A percentile compares a stretch with the other conserved stretches of the same genome.
These are phyloP conservation scores for Daldinia decipiens DNA, from an alignment of 495 filamentous ascomycete species.

Conservation along the genomic window DNA sequence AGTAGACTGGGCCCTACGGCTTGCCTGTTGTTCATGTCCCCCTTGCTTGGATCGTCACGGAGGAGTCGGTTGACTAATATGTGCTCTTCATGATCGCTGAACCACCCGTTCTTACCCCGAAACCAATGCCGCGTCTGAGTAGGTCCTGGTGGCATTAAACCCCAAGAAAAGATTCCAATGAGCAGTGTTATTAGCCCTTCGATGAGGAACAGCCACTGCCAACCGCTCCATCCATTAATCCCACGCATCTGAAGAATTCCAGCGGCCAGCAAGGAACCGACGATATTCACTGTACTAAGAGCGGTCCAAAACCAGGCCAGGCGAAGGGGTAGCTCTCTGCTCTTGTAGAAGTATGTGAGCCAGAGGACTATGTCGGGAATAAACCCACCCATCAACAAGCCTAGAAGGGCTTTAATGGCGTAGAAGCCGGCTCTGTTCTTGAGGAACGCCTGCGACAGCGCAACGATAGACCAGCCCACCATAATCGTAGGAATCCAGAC, in stretches of 20 bases:
- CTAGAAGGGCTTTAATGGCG: slow-evolving; percentile 57
- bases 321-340: slow-evolving; percentile 60
- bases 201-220: slow-evolving; percentile 65
- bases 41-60: slow-evolving; percentile 72
- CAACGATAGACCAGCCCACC: slow-evolving; percentile 55
- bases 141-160: slow-evolving; percentile 63
- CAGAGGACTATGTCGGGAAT: slow-evolving; percentile 64
- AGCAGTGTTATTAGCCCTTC: slow-evolving; percentile 64
- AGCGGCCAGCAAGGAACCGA: slow-evolving; percentile 61
- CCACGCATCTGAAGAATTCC: slow-evolving; percentile 64
- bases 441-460: slow-evolving; percentile 55
- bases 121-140: slow-evolving; percentile 65
- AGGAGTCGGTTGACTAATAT: slow-evolving; percentile 72
- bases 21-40: slow-evolving; percentile 70
- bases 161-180: slow-evolving; percentile 63
- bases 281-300: slow-evolving; percentile 56
- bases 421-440: slow-evolving; percentile 52
- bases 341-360: slow-evolving; percentile 65
- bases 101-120: slow-evolving; percentile 68
- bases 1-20: slow-evolving; percentile 58
- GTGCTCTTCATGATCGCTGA: slow-evolving; percentile 65
- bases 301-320: slow-evolving; percentile 64
- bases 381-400: slow-evolving; percentile 61
- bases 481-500: slow-evolving; percentile 61
- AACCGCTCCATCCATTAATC: slow-evolving; percentile 58